These are phyloP conservation scores for Trametes hirsuta DNA, from an alignment of 1,284 basidiomycete genomes.

Conservation along the genomic window DNA sequence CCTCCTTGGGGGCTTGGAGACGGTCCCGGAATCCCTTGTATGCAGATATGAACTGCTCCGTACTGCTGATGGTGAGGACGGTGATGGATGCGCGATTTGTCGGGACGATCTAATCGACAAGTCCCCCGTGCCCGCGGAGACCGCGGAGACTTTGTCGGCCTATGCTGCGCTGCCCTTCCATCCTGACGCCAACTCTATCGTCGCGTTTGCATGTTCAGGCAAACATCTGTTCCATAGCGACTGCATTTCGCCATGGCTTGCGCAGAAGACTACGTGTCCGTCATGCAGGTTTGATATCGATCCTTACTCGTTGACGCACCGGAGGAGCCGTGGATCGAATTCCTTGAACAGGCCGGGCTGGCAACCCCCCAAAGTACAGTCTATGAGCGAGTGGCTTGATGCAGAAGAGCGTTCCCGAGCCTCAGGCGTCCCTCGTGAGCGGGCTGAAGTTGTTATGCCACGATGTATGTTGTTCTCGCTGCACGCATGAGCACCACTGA, in stretches of 20 bases:
- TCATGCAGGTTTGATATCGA: constrained; percentile 38
- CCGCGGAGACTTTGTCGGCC: background rate
- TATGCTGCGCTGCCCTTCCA: constrained; percentile 27
- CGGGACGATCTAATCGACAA: constrained; percentile 29
- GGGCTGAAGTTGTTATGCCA: constrained; percentile 18
- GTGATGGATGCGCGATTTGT: constrained; percentile 36
- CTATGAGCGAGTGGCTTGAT: constrained; percentile 30
- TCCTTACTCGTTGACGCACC: constrained; percentile 33
- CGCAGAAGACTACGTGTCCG: constrained; percentile 38
- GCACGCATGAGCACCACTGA: background rate
- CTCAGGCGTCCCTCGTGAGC: constrained; percentile 14
- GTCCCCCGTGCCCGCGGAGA: background rate
- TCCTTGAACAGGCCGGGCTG: constrained; percentile 13
- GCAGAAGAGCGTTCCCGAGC: constrained; percentile 26
- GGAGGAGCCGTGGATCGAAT: constrained; percentile 4
- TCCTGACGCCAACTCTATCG: constrained; percentile 11
- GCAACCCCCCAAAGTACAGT: constrained; percentile 28
- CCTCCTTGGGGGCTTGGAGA: constrained; percentile 31
- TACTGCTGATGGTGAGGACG: constrained; percentile 25
- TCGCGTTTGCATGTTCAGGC: constrained; percentile 37
- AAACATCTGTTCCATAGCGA: constrained; percentile 36
- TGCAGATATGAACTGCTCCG: constrained; percentile 34
- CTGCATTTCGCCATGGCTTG: constrained; percentile 35
- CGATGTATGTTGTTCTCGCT: constrained; percentile 7
- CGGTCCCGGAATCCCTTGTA: constrained; percentile 28